Percentiles rank a stretch among this genome's conserved stretches.
Conservation (phyloP, 2,329 filamentous ascomycete genomes). For the Arthroderma uncinatum region DNA sequence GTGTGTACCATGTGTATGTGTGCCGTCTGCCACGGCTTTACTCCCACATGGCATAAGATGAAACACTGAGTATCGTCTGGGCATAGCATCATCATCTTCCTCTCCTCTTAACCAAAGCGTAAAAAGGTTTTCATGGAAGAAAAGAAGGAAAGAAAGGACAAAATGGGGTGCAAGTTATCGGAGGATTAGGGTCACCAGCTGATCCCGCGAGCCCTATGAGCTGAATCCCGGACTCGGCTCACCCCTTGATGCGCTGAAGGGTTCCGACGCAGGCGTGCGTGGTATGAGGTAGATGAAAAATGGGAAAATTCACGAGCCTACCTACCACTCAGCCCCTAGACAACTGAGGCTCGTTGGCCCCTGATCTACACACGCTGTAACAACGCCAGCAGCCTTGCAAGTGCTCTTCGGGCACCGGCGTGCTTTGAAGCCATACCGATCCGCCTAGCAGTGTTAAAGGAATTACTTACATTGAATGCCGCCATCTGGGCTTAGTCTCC, state of each 20-base stretch:
- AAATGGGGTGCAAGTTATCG: not conserved
- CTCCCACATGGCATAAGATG: not conserved
- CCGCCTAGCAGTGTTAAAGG: not conserved
- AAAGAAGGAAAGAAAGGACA: not conserved
- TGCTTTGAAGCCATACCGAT: not conserved
- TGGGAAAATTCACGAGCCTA: not conserved
- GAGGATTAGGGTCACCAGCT: conserved; percentile 4
- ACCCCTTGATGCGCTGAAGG: not conserved
- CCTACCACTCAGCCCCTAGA: not conserved
- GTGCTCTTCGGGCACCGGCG: not conserved
- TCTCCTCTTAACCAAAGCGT: not conserved
- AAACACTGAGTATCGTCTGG: not conserved
- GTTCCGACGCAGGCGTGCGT: not conserved
- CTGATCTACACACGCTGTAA: conserved; percentile 4
- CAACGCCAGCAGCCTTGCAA: not conserved
- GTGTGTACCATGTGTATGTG: not conserved
- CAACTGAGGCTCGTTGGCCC: not conserved
- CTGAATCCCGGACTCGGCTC: not conserved
- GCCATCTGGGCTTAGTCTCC: not conserved
- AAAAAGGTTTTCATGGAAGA: not conserved
- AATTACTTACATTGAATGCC: not conserved
- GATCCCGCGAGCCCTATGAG: not conserved
- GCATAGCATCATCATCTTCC: not conserved
- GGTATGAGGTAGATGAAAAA: not conserved
- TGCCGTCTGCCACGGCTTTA: not conserved